These are phyloP conservation scores for Pontederia crassipes DNA, from an alignment of 176 grass and related monocot species.

Conservation along the genomic window DNA sequence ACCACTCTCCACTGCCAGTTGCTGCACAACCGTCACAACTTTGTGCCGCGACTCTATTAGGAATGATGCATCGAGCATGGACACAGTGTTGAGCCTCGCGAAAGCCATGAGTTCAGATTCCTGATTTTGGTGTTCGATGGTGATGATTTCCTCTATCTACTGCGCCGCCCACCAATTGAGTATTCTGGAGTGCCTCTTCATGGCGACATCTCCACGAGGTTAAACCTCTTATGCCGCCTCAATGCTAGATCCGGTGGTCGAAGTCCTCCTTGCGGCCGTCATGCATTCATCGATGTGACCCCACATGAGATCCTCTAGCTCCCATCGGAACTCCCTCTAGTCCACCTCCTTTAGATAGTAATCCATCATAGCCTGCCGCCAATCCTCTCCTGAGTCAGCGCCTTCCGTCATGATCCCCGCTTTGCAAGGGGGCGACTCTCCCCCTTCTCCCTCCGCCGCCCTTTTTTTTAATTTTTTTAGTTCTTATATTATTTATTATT, in stretches of 20 bases:
- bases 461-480: too few relatives aligned
- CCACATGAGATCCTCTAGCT: conserved; percentile 14
- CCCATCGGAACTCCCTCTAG: conserved; percentile 10
- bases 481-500: too few relatives aligned
- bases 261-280: neutral
- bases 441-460: too few relatives aligned
- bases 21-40: neutral
- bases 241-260: neutral
- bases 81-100: conserved; percentile 74
- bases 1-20: conserved; percentile 35
- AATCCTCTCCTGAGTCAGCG: neutral
- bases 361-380: conserved; percentile 6
- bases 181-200: conserved; percentile 37
- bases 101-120: conserved; percentile 82
- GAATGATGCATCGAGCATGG: conserved; percentile 79
- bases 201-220: conserved; percentile 35
- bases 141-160: conserved; percentile 65
- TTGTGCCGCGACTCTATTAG: conserved; percentile 10
- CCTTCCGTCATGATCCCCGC: too few relatives aligned
- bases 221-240: conserved; percentile 5
- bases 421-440: too few relatives aligned
- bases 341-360: conserved; percentile 13
- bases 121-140: conserved; percentile 60
- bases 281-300: conserved; percentile 14
- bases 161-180: conserved; percentile 52